phyloP scores from a whole-genome alignment of 805 yeast genomes.

The Kodamaea laetipori region DNA sequence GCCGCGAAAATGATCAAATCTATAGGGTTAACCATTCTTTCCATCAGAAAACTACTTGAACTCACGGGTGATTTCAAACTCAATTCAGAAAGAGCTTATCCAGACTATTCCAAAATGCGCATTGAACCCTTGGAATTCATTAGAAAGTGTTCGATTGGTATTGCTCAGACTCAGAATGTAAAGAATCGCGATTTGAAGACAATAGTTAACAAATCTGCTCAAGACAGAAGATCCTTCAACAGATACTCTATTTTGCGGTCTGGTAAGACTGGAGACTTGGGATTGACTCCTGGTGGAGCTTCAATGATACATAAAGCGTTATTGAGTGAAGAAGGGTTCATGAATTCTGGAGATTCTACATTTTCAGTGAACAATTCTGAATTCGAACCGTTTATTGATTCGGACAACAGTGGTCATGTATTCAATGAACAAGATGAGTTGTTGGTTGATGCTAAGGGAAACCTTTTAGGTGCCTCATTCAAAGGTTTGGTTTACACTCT shows the following conservation, averaged over 20 bases:
- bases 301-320: conserved; percentile 42
- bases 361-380: conserved; percentile 39
- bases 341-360: conserved; percentile 19
- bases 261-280: conserved; percentile 52
- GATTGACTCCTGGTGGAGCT: conserved; percentile 50
- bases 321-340: conserved; percentile 25
- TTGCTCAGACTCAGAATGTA: conserved; percentile 44
- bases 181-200: conserved; percentile 25
- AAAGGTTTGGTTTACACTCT: conserved; percentile 64
- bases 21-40: conserved; percentile 49
- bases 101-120: conserved; percentile 60
- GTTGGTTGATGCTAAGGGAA: conserved; percentile 51
- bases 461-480: conserved; percentile 69
- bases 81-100: conserved; percentile 60
- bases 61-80: conserved; percentile 69
- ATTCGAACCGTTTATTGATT: conserved; percentile 35
- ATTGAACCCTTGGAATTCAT: conserved; percentile 64
- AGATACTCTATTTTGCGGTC: conserved; percentile 54
- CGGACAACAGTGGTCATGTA: conserved; percentile 5
- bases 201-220: conserved; percentile 19
- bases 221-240: conserved; percentile 25
- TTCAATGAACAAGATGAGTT: conserved; percentile 41
- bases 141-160: conserved; percentile 59
- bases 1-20: conserved; percentile 62
- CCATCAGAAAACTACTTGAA: conserved; percentile 53